phyloP scores from a whole-genome alignment of 768 basidiomycete species.

The Phlebiopsis flavidoalba region DNA sequence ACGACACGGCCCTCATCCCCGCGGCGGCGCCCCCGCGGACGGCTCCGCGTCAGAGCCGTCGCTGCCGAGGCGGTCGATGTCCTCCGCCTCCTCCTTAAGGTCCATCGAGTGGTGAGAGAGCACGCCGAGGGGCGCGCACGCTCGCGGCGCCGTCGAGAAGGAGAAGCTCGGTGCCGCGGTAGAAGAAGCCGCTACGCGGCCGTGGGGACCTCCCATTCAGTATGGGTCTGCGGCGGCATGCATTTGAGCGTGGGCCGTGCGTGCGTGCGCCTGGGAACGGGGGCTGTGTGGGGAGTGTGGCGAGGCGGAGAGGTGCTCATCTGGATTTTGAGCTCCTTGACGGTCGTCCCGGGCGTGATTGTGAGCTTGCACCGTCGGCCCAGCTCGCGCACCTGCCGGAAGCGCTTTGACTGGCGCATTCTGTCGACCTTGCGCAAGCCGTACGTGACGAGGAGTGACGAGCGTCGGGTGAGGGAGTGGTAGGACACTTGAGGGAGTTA shows the following conservation, averaged over 20 bases:
- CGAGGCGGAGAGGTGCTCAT: conserved; percentile 31
- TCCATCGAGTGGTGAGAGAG: conserved; percentile 62
- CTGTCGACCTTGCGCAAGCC: conserved; percentile 37
- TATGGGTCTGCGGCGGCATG: conserved; percentile 47
- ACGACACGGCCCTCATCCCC: conserved; percentile 58
- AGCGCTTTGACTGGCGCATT: conserved; percentile 59
- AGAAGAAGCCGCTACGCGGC: conserved; percentile 72
- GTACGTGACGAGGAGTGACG: conserved; percentile 27
- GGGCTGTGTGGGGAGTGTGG: not conserved
- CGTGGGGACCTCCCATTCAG: conserved; percentile 60
- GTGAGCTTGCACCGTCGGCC: conserved; percentile 47
- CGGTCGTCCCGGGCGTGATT: conserved; percentile 59
- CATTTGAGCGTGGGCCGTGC: not conserved
- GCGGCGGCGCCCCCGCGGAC: conserved; percentile 33
- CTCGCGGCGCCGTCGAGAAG: conserved; percentile 53
- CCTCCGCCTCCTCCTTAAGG: conserved; percentile 58
- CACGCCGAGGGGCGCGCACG: conserved; percentile 48
- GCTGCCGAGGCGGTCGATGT: conserved; percentile 43
- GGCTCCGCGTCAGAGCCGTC: conserved; percentile 41
- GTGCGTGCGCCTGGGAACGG: not conserved
- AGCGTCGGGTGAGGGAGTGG: too few species aligned
- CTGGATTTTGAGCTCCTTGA: conserved; percentile 76
- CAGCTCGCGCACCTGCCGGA: conserved; percentile 51
- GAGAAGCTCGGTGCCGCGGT: conserved; percentile 55
- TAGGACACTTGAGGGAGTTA: too few species aligned